Base-by-base conservation (phyloP, 257 asterid species). In the Scutellaria barbata region DNA sequence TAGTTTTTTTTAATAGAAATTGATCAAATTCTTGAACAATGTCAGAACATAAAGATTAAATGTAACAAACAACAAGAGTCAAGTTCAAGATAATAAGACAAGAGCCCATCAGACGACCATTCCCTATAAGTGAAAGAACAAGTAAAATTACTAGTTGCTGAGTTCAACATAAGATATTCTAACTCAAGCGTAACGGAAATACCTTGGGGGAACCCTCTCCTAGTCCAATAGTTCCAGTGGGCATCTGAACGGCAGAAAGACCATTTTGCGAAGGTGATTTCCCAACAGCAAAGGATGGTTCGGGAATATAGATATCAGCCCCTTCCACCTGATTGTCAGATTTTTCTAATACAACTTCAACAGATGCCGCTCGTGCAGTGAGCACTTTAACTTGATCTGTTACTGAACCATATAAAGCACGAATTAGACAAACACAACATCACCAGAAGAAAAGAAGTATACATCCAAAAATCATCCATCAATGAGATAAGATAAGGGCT, bases 181-280 rank as follows among this genome's bases (percentile, higher is more conserved):
- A 41, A 40, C 64, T 13, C 25, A 39, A 59, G 9, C 76, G 14
- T 17, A 63, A 60, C 56, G 62, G 57, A 65, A 40, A 58, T 74
- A 95, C 99, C 97, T 89, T 89, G 68, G 99, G 99, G 59, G 89
- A 87, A 76, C 98, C 99, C 78, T 86, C 95, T 52, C 99, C 99
- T 53, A 95, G 90, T 69, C 92, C 99, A 10, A 86, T 90, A 76
- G 89, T 75, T 73, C 88, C 94, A 74, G 82, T 68, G 39, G 82
- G 74, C 78, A 74, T 80, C 82, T 80, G 88, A 42, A 48, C 18
- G 76, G 79, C 83, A 75, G 87, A 61, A 68, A 77, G 72, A 70
- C 87, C 90, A 79, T 81, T 86, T 73, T 74, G 88, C 4, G 77
- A 83, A 80, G 98, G 98, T 2, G 95, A 88, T 79, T 95, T 95